These are phyloP conservation scores for Pythium myriotylum DNA, from an alignment of 352 stramenopile genomes.

Conservation along the genomic window DNA sequence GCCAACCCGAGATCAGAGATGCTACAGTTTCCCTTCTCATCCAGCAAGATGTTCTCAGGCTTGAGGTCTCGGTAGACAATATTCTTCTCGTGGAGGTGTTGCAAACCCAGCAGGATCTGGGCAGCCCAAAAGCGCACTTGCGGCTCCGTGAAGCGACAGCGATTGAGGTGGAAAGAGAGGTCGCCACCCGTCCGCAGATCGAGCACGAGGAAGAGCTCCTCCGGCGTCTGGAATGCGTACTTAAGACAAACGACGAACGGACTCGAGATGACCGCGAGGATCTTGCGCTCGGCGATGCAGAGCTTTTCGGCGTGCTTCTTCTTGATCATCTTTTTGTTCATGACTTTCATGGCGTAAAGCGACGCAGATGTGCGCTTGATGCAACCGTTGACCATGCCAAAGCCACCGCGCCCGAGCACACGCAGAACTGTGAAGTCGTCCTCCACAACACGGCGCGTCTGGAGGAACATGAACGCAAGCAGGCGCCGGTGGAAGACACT, in stretches of 20 bases:
- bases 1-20: conserved; percentile 97
- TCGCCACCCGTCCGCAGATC: conserved; percentile 98
- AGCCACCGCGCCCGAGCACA: conserved; percentile 95
- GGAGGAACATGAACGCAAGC: conserved; percentile 91
- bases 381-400: conserved; percentile 96
- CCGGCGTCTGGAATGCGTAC: conserved; percentile 94
- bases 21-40: conserved; percentile 94
- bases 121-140: conserved; percentile 84
- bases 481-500: conserved; percentile 84
- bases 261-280: conserved; percentile 71
- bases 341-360: conserved; percentile 87
- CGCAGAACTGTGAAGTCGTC: conserved; percentile 97
- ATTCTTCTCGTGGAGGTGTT: conserved; percentile 90
- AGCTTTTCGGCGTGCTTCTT: conserved; percentile 92
- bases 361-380: conserved; percentile 93
- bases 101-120: conserved; percentile 71
- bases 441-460: conserved; percentile 89
- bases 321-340: conserved; percentile 90
- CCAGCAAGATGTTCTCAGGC: conserved; percentile 83
- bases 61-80: conserved; percentile 91
- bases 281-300: conserved; percentile 75
- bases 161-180: conserved; percentile 87
- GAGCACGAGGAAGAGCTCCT: conserved; percentile 96
- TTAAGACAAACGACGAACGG: conserved; percentile 97
- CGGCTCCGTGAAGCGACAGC: conserved; percentile 64